phyloP scores from a whole-genome alignment of 148 eudicot genomes.

The Mesembryanthemum crystallinum region DNA sequence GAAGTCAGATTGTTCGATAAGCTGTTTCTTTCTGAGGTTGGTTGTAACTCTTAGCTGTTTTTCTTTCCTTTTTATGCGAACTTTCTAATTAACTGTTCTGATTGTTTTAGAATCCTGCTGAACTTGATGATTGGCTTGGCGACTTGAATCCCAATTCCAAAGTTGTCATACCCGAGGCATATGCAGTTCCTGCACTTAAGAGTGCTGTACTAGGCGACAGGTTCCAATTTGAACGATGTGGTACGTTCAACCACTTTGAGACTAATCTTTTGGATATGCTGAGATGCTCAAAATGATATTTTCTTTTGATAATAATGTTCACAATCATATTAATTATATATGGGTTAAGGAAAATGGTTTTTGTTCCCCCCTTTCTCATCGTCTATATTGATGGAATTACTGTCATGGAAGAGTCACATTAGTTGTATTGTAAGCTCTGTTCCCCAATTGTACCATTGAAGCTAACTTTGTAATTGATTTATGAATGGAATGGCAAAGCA shows the following conservation, averaged over 20 bases:
- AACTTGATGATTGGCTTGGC: slow-evolving; percentile 84
- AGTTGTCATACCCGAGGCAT: slow-evolving; percentile 63
- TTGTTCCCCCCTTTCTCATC: not conserved
- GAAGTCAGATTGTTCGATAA: slow-evolving; percentile 91
- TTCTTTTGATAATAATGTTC: too few species aligned
- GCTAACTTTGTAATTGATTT: not conserved
- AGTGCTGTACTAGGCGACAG: slow-evolving; percentile 60
- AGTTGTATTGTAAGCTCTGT: not conserved
- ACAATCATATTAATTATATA: too few species aligned
- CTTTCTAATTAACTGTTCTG: slow-evolving; percentile 11
- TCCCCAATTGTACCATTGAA: not conserved
- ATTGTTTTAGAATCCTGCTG: slow-evolving; percentile 68
- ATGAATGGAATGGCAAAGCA: not conserved
- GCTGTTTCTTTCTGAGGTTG: slow-evolving; percentile 82
- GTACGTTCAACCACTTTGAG: slow-evolving; percentile 37
- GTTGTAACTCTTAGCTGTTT: slow-evolving; percentile 11
- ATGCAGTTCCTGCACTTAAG: slow-evolving; percentile 57
- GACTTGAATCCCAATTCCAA: slow-evolving; percentile 80
- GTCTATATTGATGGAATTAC: not conserved
- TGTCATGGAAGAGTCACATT: not conserved
- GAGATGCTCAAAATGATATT: too few species aligned
- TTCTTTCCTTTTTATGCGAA: not conserved
- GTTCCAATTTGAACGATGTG: slow-evolving; percentile 92
- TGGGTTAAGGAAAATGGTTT: too few species aligned
- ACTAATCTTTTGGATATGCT: not conserved